A percentile compares a stretch with the other conserved stretches of the same genome.
phyloP scores from a whole-genome alignment of 1,284 basidiomycete species.

The Naganishia sp. region DNA sequence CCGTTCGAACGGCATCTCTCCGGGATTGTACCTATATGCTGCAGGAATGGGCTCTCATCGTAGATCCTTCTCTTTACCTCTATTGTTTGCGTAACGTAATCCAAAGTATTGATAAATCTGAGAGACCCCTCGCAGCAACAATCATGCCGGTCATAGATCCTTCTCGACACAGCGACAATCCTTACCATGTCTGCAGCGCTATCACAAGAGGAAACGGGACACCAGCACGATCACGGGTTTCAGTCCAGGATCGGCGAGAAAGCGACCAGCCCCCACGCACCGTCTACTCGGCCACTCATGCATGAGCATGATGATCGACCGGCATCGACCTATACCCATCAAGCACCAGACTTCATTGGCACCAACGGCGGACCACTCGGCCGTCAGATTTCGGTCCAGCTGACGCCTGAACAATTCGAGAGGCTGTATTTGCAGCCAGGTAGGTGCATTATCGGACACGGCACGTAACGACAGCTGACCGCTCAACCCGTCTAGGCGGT shows the following conservation, averaged over 20 bases:
- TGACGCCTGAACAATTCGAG: conserved; percentile 30
- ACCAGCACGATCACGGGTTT: not conserved
- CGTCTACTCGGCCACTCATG: conserved; percentile 12
- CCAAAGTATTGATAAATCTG: too few species aligned
- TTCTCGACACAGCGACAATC: too few species aligned
- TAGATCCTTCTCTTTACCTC: too few species aligned
- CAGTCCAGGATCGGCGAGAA: not conserved
- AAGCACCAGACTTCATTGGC: conserved; percentile 1
- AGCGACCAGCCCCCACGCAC: conserved; percentile 1
- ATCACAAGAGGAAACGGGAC: not conserved
- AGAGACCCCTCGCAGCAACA: too few species aligned
- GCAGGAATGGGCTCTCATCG: too few species aligned
- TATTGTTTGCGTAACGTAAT: too few species aligned
- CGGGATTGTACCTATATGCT: too few species aligned
- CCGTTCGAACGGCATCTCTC: too few species aligned
- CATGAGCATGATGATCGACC: not conserved
- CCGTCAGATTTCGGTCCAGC: conserved; percentile 26
- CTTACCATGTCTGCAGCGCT: not conserved
- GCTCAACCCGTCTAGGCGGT: not conserved
- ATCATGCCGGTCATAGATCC: too few species aligned
- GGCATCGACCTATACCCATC: conserved; percentile 1
- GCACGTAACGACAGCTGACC: not conserved
- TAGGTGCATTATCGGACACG: not conserved
- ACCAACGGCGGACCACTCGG: conserved; percentile 10
- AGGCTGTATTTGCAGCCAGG: conserved; percentile 32